Evolutionary conservation across 257 asterid genomes (phyloP).

Genomic region (Leptodermis oblonga): DNA sequence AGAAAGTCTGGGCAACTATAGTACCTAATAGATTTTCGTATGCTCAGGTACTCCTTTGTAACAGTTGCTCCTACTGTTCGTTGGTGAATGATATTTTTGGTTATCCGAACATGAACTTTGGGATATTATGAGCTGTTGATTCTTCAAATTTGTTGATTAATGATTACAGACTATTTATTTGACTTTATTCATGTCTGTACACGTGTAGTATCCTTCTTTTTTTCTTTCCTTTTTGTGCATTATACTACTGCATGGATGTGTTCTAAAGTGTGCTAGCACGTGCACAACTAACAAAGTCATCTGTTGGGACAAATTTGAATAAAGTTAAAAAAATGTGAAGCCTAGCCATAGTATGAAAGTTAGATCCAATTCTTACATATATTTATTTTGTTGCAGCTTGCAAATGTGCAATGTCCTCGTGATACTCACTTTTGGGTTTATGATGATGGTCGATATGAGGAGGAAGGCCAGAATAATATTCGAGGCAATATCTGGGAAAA

Average conservation of each 20-base stretch:
- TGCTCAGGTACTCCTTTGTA: neutral
- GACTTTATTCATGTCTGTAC: neutral
- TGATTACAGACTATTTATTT: neutral
- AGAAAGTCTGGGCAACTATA: neutral
- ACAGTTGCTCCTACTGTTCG: neutral
- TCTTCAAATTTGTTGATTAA: neutral
- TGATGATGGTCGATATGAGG: constrained; percentile 96
- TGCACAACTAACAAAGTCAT: neutral
- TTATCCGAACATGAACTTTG: neutral
- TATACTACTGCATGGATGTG: neutral
- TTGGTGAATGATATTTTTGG: neutral
- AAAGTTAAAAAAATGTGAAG: neutral
- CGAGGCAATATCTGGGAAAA: constrained; percentile 98
- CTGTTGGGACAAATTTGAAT: neutral
- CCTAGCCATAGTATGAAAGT: neutral
- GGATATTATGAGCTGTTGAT: neutral
- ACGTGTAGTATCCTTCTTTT: too few relatives aligned
- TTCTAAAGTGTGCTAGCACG: neutral
- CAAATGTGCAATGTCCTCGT: constrained; percentile 94
- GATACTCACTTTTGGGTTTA: constrained; percentile 99
- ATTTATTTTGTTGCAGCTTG: constrained; percentile 52
- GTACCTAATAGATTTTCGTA: neutral
- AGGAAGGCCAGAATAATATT: constrained; percentile 98
- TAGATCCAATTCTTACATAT: constrained; percentile 2
- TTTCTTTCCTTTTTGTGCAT: neutral